Evolutionary conservation across 1,284 basidiomycete genomes (phyloP).

Genomic region (Chalciporus sp.): DNA sequence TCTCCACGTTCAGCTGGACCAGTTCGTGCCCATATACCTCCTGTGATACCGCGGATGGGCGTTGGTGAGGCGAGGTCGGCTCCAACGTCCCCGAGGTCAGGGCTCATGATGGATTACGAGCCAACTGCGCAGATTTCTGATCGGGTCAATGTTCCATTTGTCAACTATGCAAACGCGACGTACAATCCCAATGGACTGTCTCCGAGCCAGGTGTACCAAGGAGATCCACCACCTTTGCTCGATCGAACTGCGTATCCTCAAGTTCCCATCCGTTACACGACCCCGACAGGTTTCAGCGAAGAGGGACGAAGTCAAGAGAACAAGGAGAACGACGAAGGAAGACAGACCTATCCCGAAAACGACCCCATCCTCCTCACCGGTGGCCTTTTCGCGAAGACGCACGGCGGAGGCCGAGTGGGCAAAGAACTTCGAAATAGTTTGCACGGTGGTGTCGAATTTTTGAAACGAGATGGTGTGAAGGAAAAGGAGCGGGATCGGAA

Average conservation of each 20-base stretch:
- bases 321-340: slow-evolving; percentile 55
- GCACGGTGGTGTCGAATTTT: slow-evolving; percentile 37
- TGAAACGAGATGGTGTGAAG: slow-evolving; percentile 42
- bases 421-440: slow-evolving; percentile 54
- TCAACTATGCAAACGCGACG: slow-evolving; percentile 16
- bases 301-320: slow-evolving; percentile 34
- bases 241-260: slow-evolving; percentile 20
- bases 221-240: slow-evolving; percentile 10
- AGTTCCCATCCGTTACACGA: slow-evolving; percentile 9
- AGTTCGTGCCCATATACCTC: slow-evolving; percentile 10
- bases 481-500: slow-evolving; percentile 56
- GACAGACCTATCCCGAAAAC: slow-evolving; percentile 22
- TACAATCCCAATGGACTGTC: slow-evolving; percentile 11
- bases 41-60: slow-evolving; percentile 6
- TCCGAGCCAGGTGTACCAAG: slow-evolving; percentile 12
- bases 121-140: slow-evolving; percentile 39
- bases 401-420: slow-evolving; percentile 41
- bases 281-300: slow-evolving; percentile 11
- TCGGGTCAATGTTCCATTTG: slow-evolving; percentile 43
- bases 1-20: slow-evolving; percentile 14
- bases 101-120: slow-evolving; percentile 45
- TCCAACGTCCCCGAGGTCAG: slow-evolving; percentile 41
- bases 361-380: slow-evolving; percentile 26
- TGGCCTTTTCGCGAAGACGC: slow-evolving; percentile 46
- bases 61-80: slow-evolving; percentile 21